A percentile compares a stretch with the other conserved stretches of the same genome.
phyloP scores from a whole-genome alignment of 1,284 basidiomycete genomes.

The Cutaneotrichosporon sp. region DNA sequence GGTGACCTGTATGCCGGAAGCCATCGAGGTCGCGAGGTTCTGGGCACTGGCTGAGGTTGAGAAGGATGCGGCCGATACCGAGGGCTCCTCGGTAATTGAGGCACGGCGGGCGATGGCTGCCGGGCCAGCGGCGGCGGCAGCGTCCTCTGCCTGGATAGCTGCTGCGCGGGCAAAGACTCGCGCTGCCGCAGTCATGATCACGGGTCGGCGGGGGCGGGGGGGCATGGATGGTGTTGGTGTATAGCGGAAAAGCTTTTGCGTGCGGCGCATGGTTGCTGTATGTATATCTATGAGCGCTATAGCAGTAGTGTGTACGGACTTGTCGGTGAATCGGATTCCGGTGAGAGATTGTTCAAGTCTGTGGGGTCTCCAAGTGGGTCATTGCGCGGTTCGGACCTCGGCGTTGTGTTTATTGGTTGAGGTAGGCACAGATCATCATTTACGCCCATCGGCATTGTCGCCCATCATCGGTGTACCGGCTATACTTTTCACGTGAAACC shows the following conservation, averaged over 20 bases:
- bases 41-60: not conserved
- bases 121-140: constrained; percentile 19
- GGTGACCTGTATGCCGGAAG: not conserved
- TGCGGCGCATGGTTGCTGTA: not conserved
- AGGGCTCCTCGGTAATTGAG: not conserved
- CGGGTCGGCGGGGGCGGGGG: constrained; percentile 4
- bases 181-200: constrained; percentile 29
- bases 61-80: not conserved
- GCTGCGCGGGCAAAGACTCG: constrained; percentile 47
- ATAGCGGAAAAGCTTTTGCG: constrained; percentile 2
- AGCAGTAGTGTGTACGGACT: not conserved
- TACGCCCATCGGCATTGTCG: not conserved
- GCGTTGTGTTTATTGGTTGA: not conserved
- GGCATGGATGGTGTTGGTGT: constrained; percentile 1
- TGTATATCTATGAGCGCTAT: not conserved
- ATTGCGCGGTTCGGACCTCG: not conserved
- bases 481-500: not conserved
- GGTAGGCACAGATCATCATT: not conserved
- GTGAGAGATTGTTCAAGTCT: not conserved
- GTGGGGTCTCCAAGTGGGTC: not conserved
- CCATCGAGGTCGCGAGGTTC: not conserved
- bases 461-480: not conserved
- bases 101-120: constrained; percentile 5
- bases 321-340: not conserved
- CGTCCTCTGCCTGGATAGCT: constrained; percentile 48